A percentile compares a stretch with the other conserved stretches of the same genome.
phyloP scores from a whole-genome alignment of 768 basidiomycete species.

The Tylopilus rubrobrunneus region DNA sequence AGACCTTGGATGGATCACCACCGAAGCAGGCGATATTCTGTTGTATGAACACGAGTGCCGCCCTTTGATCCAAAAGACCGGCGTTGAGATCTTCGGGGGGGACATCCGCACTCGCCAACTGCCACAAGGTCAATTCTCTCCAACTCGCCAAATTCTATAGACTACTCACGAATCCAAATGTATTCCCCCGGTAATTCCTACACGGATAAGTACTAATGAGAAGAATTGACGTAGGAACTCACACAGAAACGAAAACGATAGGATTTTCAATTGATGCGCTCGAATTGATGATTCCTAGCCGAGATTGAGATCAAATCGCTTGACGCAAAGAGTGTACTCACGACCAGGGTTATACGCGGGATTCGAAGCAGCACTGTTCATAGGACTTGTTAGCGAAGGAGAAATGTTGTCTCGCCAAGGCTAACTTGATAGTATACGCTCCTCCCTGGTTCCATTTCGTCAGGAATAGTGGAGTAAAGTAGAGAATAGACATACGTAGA shows the following conservation, averaged over 20 bases:
- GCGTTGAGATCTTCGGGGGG: conserved; percentile 50
- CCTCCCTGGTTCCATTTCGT: conserved; percentile 6
- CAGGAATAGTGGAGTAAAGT: neutral
- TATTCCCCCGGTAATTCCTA: conserved; percentile 17
- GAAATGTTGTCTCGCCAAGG: neutral
- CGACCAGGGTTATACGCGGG: conserved; percentile 14
- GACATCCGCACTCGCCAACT: conserved; percentile 47
- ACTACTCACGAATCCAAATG: conserved; percentile 17
- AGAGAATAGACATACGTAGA: conserved; percentile 8
- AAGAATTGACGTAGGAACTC: neutral
- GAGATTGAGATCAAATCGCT: neutral
- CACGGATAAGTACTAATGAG: neutral
- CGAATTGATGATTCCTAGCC: conserved; percentile 10
- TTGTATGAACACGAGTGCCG: conserved; percentile 57
- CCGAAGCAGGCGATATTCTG: conserved; percentile 66
- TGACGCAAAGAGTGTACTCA: neutral
- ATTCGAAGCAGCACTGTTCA: conserved; percentile 13
- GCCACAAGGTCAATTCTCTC: conserved; percentile 10
- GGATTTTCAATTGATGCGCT: conserved; percentile 11
- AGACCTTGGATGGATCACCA: conserved; percentile 54
- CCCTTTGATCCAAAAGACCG: conserved; percentile 57
- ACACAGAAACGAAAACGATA: conserved; percentile 18
- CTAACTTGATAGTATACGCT: conserved; percentile 11
- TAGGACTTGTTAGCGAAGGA: neutral
- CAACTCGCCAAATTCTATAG: too few species aligned